These are phyloP conservation scores for Avena insularis DNA, from an alignment of 176 grass and related monocot genomes.

Conservation along the genomic window DNA sequence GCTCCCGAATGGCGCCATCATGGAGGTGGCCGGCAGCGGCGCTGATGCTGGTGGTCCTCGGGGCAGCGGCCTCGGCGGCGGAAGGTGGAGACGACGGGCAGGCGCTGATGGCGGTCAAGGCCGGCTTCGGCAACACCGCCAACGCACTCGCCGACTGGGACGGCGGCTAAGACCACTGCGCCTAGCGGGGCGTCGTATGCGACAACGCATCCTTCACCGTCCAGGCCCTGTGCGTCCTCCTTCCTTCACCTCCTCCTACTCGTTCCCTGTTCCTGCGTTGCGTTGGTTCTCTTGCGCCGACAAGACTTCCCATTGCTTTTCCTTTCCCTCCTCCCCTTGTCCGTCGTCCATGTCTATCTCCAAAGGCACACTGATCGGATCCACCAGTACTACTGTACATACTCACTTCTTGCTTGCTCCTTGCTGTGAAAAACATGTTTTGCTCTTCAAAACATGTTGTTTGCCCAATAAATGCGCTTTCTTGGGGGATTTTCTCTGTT, in stretches of 20 bases:
- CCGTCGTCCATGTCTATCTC: not conserved
- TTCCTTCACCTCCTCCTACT: not conserved
- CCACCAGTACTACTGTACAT: not conserved
- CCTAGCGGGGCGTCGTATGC: constrained; percentile 90
- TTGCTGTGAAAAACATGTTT: not conserved
- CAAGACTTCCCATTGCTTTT: too few species aligned
- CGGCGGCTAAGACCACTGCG: constrained; percentile 71
- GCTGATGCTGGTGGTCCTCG: not conserved
- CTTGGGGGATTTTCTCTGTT: not conserved
- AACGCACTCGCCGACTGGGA: constrained; percentile 83
- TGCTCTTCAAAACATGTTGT: too few species aligned
- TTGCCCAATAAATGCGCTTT: not conserved
- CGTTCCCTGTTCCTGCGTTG: not conserved
- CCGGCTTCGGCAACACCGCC: constrained; percentile 74
- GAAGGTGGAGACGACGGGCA: not conserved
- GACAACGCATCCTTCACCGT: constrained; percentile 75
- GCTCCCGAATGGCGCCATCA: not conserved
- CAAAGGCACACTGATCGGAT: not conserved
- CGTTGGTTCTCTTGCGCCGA: too few species aligned
- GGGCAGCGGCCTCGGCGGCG: not conserved
- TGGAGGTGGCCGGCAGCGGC: not conserved
- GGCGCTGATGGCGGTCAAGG: constrained; percentile 78
- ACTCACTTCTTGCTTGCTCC: not conserved
- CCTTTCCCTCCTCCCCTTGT: too few species aligned
- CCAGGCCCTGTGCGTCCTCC: constrained; percentile 57